Evolutionary conservation across 129 eudicot genomes (phyloP).

Genomic region (Lonicera japonica): DNA sequence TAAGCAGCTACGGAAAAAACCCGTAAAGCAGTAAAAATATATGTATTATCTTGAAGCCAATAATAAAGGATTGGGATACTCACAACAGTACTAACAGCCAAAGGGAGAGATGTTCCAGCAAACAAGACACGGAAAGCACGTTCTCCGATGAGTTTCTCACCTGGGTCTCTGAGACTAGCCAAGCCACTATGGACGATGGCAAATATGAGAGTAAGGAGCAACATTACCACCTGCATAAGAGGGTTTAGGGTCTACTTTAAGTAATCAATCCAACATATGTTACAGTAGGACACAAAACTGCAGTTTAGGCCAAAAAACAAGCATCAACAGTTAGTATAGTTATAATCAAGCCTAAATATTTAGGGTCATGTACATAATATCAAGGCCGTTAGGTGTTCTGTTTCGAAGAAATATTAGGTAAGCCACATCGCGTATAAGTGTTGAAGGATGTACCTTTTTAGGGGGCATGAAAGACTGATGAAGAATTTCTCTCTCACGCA

Average conservation of each 20-base stretch:
- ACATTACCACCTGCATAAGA: constrained; percentile 72
- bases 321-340: too few relatives aligned
- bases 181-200: constrained; percentile 93
- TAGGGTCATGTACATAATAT: too few relatives aligned
- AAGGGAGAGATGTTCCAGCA: constrained; percentile 91
- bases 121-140: constrained; percentile 95
- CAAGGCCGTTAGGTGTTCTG: too few relatives aligned
- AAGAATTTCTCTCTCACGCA: too few relatives aligned
- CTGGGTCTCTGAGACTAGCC: constrained; percentile 91
- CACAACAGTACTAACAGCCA: constrained; percentile 91
- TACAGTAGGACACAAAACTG: not conserved
- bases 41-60: too few relatives aligned
- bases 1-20: not conserved
- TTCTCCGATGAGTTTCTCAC: constrained; percentile 93
- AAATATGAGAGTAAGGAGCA: constrained; percentile 72
- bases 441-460: too few relatives aligned
- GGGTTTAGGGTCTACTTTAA: constrained; percentile 2
- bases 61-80: constrained; percentile 27
- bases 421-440: too few relatives aligned
- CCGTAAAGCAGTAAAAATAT: not conserved
- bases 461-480: too few relatives aligned
- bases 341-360: too few relatives aligned
- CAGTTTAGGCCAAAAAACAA: too few relatives aligned
- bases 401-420: too few relatives aligned
- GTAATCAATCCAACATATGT: not conserved